These are phyloP conservation scores for Suillus subluteus DNA, from an alignment of 768 basidiomycete genomes.

Conservation along the genomic window DNA sequence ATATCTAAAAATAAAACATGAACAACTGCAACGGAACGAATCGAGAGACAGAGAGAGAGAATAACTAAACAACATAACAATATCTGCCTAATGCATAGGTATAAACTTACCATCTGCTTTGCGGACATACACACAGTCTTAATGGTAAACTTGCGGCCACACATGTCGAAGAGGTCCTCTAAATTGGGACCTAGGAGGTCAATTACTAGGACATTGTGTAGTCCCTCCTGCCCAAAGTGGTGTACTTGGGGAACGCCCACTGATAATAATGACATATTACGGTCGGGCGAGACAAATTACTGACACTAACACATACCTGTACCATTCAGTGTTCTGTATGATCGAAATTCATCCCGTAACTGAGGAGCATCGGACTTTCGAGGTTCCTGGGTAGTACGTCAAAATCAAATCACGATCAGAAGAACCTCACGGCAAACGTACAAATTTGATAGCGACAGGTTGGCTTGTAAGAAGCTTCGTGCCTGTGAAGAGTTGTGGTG, in stretches of 20 bases:
- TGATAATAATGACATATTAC: slow-evolving; percentile 36
- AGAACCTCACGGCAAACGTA: slow-evolving; percentile 42
- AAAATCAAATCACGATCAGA: slow-evolving; percentile 13
- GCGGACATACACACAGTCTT: slow-evolving; percentile 99
- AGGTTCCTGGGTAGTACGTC: slow-evolving; percentile 64
- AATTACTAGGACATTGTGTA: slow-evolving; percentile 94
- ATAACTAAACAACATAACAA: not conserved
- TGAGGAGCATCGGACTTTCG: slow-evolving; percentile 98
- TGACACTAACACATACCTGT: slow-evolving; percentile 63
- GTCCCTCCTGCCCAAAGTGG: slow-evolving; percentile 97
- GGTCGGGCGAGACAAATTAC: slow-evolving; percentile 20
- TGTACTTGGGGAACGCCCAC: slow-evolving; percentile 98
- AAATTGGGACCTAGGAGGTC: slow-evolving; percentile 97
- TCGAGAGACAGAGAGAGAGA: slow-evolving; percentile 1
- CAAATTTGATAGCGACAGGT: slow-evolving; percentile 98
- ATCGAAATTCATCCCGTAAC: slow-evolving; percentile 94
- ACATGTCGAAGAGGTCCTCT: slow-evolving; percentile 99
- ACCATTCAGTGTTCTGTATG: slow-evolving; percentile 92
- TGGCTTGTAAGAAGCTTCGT: slow-evolving; percentile 82
- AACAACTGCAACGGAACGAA: slow-evolving; percentile 16
- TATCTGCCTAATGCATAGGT: not conserved
- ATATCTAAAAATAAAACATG: slow-evolving; percentile 57
- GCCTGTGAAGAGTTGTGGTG: slow-evolving; percentile 49
- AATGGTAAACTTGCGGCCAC: slow-evolving; percentile 94
- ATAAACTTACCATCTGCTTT: slow-evolving; percentile 88